Evolutionary conservation across 2,329 filamentous ascomycete genomes (phyloP).

Genomic region (Aspergillus jensenii): DNA sequence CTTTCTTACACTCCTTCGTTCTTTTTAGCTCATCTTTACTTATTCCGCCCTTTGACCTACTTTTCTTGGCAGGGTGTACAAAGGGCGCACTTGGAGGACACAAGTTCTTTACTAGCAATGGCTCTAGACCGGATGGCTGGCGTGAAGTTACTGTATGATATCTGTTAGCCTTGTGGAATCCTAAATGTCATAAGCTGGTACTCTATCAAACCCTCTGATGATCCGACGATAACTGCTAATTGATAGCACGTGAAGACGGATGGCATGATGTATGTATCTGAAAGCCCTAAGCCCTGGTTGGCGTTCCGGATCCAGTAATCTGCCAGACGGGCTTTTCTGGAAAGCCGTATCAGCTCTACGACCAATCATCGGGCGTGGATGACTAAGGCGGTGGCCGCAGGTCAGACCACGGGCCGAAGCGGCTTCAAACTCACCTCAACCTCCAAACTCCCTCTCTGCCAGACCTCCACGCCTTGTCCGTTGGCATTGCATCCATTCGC

Average conservation of each 20-base stretch:
- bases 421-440: slow-evolving; percentile 42
- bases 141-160: slow-evolving; percentile 19
- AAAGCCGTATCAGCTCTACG: slow-evolving; percentile 18
- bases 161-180: slow-evolving; percentile 8
- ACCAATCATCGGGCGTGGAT: slow-evolving; percentile 26
- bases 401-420: slow-evolving; percentile 34
- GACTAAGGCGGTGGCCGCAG: slow-evolving; percentile 22
- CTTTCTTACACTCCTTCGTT: slow-evolving; percentile 5
- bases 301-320: slow-evolving; percentile 14
- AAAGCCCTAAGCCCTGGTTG: slow-evolving; percentile 22
- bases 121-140: slow-evolving; percentile 15
- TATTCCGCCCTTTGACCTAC: slow-evolving; percentile 8
- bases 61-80: slow-evolving; percentile 15
- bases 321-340: slow-evolving; percentile 15
- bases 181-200: slow-evolving; percentile 3
- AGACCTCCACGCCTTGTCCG: slow-evolving; percentile 26
- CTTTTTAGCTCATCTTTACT: slow-evolving; percentile 10
- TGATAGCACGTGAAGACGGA: background rate
- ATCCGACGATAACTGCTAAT: background rate
- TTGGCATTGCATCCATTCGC: slow-evolving; percentile 22
- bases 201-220: background rate
- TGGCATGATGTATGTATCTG: background rate
- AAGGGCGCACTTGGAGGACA: slow-evolving; percentile 9
- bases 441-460: slow-evolving; percentile 32
- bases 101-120: slow-evolving; percentile 8